Conservation (phyloP, 495 filamentous ascomycete species). For the Podospora sp. region DNA sequence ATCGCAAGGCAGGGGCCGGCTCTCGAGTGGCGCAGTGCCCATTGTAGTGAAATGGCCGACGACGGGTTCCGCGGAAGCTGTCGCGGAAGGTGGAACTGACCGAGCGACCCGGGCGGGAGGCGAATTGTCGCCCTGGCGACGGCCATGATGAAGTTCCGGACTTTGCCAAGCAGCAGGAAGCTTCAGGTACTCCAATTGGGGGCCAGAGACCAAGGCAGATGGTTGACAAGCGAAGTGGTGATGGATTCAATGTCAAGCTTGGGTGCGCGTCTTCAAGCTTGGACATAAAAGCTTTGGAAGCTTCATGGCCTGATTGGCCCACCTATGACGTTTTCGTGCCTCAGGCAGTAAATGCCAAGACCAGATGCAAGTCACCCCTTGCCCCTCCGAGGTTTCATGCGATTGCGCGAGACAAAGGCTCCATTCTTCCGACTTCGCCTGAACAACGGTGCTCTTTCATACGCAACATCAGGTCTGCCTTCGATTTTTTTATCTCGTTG, state of each 20-base stretch:
- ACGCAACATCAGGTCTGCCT: not conserved
- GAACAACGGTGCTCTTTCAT: not conserved
- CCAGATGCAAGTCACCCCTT: not conserved
- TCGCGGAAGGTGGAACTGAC: not conserved
- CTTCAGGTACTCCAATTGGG: not conserved
- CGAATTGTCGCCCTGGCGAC: constrained; percentile 2
- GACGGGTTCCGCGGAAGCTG: not conserved
- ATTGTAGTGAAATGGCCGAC: not conserved
- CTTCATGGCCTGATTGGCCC: not conserved
- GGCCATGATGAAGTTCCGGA: constrained; percentile 6
- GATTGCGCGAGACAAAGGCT: constrained; percentile 12
- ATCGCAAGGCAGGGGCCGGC: not conserved
- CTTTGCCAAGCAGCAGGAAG: not conserved
- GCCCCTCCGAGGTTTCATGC: constrained; percentile 10
- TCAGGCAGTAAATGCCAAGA: constrained; percentile 6
- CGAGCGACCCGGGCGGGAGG: constrained; percentile 1
- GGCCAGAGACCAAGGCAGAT: not conserved
- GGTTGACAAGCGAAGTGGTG: not conserved
- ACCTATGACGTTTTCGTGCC: not conserved
- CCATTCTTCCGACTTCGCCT: constrained; percentile 2
- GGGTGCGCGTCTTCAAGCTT: constrained; percentile 5
- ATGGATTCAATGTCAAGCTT: not conserved
- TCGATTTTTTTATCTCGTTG: not conserved
- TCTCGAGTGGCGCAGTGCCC: constrained; percentile 5
- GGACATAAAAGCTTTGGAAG: constrained; percentile 6